A percentile compares a stretch with the other conserved stretches of the same genome.
Conservation (phyloP, 495 filamentous ascomycete genomes). For the Beverwykella pulmonaria region DNA sequence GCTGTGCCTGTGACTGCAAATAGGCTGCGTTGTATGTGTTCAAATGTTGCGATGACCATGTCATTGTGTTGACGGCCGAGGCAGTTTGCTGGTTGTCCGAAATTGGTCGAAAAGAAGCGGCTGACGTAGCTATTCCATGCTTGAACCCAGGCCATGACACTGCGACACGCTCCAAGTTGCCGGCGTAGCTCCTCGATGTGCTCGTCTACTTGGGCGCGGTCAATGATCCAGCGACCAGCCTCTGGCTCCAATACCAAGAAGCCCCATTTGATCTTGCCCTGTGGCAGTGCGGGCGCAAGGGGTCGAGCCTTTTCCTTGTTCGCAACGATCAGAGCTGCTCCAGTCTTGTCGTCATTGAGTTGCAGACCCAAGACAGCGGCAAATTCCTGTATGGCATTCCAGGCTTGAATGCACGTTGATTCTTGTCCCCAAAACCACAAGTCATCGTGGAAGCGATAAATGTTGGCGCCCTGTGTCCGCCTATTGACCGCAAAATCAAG, state of each 20-base stretch:
- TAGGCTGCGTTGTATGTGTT: constrained; percentile 36
- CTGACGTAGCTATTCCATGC: constrained; percentile 41
- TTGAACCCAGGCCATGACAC: constrained; percentile 42
- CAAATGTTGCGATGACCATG: constrained; percentile 37
- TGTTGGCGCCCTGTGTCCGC: constrained; percentile 36
- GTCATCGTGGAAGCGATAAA: constrained; percentile 43
- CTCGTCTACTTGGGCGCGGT: constrained; percentile 35
- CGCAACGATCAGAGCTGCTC: constrained; percentile 35
- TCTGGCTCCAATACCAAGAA: constrained; percentile 36
- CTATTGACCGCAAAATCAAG: constrained; percentile 43
- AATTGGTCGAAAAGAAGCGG: constrained; percentile 42
- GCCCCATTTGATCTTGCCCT: constrained; percentile 41
- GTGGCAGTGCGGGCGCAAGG: constrained; percentile 24
- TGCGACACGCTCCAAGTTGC: constrained; percentile 37
- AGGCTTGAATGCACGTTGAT: constrained; percentile 29
- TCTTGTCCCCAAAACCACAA: constrained; percentile 44
- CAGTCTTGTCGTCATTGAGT: constrained; percentile 39
- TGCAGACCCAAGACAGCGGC: constrained; percentile 36
- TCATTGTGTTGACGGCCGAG: constrained; percentile 41
- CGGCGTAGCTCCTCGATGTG: constrained; percentile 40
- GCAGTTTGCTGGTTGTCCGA: constrained; percentile 43
- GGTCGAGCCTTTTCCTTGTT: constrained; percentile 17
- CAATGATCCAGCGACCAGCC: constrained; percentile 40
- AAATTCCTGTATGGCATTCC: constrained; percentile 39
- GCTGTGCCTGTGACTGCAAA: constrained; percentile 25